A percentile compares a stretch with the other conserved stretches of the same genome.
These are phyloP conservation scores for Penicillium simplicissimum DNA, from an alignment of 495 filamentous ascomycete species.

Conservation along the genomic window DNA sequence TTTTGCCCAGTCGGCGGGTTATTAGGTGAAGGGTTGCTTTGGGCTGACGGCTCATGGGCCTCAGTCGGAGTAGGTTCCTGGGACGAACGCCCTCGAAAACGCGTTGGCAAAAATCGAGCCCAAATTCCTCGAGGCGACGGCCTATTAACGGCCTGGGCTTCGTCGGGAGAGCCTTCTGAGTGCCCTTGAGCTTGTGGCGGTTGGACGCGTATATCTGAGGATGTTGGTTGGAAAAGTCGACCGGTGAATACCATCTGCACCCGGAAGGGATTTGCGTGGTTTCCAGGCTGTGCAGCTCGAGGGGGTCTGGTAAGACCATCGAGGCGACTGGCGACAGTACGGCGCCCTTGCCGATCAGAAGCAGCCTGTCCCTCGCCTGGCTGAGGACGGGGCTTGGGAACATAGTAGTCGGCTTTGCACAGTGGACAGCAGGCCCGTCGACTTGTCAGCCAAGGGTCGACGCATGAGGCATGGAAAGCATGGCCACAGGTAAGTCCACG, in stretches of 20 bases:
- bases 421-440: constrained; percentile 93
- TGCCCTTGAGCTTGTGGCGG: neutral
- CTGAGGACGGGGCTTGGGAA: constrained; percentile 71
- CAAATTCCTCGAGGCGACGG: constrained; percentile 13
- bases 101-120: constrained; percentile 24
- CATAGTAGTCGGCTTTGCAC: constrained; percentile 96
- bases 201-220: neutral
- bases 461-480: constrained; percentile 90
- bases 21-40: neutral
- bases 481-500: constrained; percentile 92
- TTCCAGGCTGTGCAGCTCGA: constrained; percentile 19
- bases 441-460: constrained; percentile 95
- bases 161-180: neutral
- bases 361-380: constrained; percentile 14
- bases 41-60: neutral
- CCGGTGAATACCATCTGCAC: constrained; percentile 18
- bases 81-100: constrained; percentile 16
- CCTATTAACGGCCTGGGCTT: neutral
- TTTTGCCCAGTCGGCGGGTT: constrained; percentile 2
- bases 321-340: constrained; percentile 4
- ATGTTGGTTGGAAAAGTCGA: constrained; percentile 20
- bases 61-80: neutral
- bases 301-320: constrained; percentile 25
- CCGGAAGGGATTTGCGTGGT: constrained; percentile 13
- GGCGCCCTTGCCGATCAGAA: constrained; percentile 24